Base-by-base conservation (phyloP, 306 rosid species). In the Acacia melanoxylon region DNA sequence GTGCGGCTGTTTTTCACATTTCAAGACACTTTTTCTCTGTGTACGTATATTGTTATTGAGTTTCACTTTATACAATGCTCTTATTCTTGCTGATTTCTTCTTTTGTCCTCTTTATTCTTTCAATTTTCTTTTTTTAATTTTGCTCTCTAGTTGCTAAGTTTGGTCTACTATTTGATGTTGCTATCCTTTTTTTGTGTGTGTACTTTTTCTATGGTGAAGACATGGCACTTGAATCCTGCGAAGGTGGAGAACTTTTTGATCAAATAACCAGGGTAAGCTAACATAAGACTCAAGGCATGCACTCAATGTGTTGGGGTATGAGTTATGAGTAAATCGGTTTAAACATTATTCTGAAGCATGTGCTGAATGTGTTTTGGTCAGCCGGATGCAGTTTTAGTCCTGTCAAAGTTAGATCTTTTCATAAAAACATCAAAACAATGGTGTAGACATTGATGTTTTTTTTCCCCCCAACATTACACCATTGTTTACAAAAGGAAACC, bases 161-260 rank as follows among this genome's bases (percentile, higher is more conserved):
- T 54, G 61, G 61, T 54, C 25, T 8, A 2, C 61, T 54, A 20
- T 54, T 54, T 54, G 61, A 54, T 54, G 61, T 54, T 54, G 10
- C 2, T 56, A 51, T 78, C 83, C 15, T 22, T 58, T 58, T 58
- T 68, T 3, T 45, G 3, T 48, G 19, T 4, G 22, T 7, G 11
- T 19, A 6, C 61, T 54, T 54, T 54, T 54, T 54, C 61, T 40
- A 41, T 44, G 40, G 71, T 82, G 90, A 90, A 96, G 99, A 96
- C 82, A 96, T 96, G 99, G 99, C 98, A 71, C 94, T 96, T 82
- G 99, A 96, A 80, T 96, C 99, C 78, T 96, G 99, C 79, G 99
- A 96, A 89, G 99, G 99, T 46, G 99, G 99, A 84, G 99, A 96
- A 69, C 99, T 96, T 81, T 96, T 96, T 90, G 98, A 96, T 86